Conservation (phyloP, 1,284 basidiomycete genomes). For the Irpex sp. region DNA sequence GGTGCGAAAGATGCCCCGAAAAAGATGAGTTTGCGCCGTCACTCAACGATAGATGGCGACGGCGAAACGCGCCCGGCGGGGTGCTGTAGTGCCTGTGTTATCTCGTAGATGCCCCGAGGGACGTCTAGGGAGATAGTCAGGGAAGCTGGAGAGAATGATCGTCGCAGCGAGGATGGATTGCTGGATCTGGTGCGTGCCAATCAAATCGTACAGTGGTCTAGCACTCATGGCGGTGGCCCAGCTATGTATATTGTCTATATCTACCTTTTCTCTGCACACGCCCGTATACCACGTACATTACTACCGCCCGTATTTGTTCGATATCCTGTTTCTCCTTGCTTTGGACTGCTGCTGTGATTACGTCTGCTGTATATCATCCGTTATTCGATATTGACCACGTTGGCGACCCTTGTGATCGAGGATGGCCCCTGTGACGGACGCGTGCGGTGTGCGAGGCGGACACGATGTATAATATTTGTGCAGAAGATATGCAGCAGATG, state of each 20-base stretch:
- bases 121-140: neutral
- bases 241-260: neutral
- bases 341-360: slow-evolving; percentile 6
- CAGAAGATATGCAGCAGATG: too few species aligned
- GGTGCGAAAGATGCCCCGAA: slow-evolving; percentile 48
- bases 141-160: neutral
- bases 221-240: neutral
- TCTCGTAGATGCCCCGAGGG: slow-evolving; percentile 18
- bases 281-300: neutral
- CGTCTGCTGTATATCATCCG: slow-evolving; percentile 10
- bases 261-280: neutral
- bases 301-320: neutral
- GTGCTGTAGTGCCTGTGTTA: slow-evolving; percentile 26
- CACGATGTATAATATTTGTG: neutral
- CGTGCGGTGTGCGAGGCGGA: neutral
- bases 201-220: neutral
- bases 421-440: neutral
- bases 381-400: neutral
- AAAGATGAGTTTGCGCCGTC: slow-evolving; percentile 35
- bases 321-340: neutral
- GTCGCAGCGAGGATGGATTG: neutral
- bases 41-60: slow-evolving; percentile 10
- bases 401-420: neutral
- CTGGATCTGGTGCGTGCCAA: neutral
- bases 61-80: slow-evolving; percentile 19